Base-by-base conservation (phyloP, 176 grass and related monocot species). In the Ensete ventricosum region DNA sequence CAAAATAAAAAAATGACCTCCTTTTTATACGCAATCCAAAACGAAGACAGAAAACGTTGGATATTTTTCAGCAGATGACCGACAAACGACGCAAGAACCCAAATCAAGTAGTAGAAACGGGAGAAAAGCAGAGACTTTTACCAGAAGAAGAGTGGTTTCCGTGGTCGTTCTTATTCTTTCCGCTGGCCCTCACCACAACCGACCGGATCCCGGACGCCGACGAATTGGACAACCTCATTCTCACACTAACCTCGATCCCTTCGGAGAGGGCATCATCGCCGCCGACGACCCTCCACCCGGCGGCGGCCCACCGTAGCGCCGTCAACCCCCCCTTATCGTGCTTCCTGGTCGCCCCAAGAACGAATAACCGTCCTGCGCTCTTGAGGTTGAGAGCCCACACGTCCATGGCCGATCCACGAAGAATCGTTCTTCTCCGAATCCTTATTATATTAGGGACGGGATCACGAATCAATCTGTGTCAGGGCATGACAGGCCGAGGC, bases 351-450 rank as follows among this genome's bases (percentile, higher is more conserved):
- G 75, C 74, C 50, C 77, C 67, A 71, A 81, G 81, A 57, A 34
- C 79, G 50, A 78, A 58, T 20, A 67, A 29, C 26, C 64, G 25
- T 14, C 87, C 81, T 27, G 63, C 81, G 23, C 73, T 57, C 75
- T 84, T 92, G 55, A 82, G 68, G 67, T 71, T 84, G 82, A 93
- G 84, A 80, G 88, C 82, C 85, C 86, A 73, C 79, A 85, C 81
- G 70, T 83, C 85, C 83, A 90, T 93, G 67, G 79, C 49, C 8
- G 67, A 60, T n/a, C 57, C 14, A 60, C 14, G 57, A 43, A 43
- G 34, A 6, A 43, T 43, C 34, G 34, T 43, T 0, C 34, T 6
- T 43, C 34, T 0, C 34, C 34, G 34, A 43, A 43, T 43, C 34
- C 34, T 6, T 43, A 6, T 43, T 43, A 43, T 43, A 43, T 6